Evolutionary conservation across 2,329 filamentous ascomycete species (phyloP).

Genomic region (Akanthomyces lecanii): DNA sequence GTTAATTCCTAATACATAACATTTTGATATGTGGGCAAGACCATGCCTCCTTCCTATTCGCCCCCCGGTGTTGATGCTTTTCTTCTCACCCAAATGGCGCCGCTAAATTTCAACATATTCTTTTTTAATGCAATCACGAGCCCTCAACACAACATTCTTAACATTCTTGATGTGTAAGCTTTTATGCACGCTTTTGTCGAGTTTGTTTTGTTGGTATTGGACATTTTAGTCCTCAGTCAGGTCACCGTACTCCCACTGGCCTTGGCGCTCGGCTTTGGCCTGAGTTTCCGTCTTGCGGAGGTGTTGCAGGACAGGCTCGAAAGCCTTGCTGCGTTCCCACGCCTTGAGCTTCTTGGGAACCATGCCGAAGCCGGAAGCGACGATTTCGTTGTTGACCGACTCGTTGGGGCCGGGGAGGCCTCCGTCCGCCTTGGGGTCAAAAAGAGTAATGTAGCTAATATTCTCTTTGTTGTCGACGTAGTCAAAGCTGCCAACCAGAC

Average conservation of each 20-base stretch:
- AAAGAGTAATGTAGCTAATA: slow-evolving; percentile 79
- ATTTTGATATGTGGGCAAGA: neutral
- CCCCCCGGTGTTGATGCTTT: neutral
- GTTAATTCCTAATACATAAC: neutral
- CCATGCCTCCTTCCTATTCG: neutral
- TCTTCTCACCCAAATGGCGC: neutral
- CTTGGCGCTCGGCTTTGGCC: slow-evolving; percentile 74
- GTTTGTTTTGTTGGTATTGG: too few species aligned
- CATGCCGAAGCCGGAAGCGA: slow-evolving; percentile 81
- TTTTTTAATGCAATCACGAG: neutral
- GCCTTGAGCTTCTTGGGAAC: slow-evolving; percentile 86
- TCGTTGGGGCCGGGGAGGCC: slow-evolving; percentile 57
- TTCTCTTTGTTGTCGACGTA: slow-evolving; percentile 74
- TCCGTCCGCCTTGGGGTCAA: slow-evolving; percentile 65
- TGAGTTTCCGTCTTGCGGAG: slow-evolving; percentile 69
- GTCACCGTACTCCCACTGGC: slow-evolving; percentile 99
- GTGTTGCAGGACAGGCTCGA: slow-evolving; percentile 65
- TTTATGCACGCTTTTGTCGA: too few species aligned
- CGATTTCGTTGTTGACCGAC: slow-evolving; percentile 85
- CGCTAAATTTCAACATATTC: slow-evolving; percentile 2
- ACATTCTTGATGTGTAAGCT: too few species aligned
- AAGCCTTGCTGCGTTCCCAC: slow-evolving; percentile 74
- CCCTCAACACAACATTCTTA: neutral
- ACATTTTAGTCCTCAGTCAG: slow-evolving; percentile 73
- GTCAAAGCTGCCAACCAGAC: slow-evolving; percentile 89